phyloP scores from a whole-genome alignment of 1,139 yeast genomes.

The Hansenula lynferdii region DNA sequence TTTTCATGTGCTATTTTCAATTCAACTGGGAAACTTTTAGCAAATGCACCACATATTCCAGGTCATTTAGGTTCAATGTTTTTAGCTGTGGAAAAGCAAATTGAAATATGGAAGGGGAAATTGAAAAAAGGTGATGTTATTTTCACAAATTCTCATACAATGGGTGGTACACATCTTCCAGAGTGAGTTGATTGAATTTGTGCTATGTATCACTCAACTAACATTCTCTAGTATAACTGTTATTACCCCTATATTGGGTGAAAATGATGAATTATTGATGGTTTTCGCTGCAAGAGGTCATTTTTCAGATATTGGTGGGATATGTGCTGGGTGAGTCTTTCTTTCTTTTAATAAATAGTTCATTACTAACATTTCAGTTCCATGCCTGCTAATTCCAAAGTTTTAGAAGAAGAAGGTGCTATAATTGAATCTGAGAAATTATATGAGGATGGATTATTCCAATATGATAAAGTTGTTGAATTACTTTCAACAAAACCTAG shows the following conservation, averaged over 20 bases:
- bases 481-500: constrained; percentile 37
- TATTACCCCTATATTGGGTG: constrained; percentile 54
- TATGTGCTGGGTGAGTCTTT: too few relatives aligned
- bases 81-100: constrained; percentile 67
- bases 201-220: too few relatives aligned
- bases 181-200: too few relatives aligned
- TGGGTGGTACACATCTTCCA: constrained; percentile 81
- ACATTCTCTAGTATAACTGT: too few relatives aligned
- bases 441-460: constrained; percentile 35
- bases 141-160: constrained; percentile 73
- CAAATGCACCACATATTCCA: constrained; percentile 87
- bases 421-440: constrained; percentile 39
- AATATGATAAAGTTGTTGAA: constrained; percentile 33
- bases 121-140: constrained; percentile 67
- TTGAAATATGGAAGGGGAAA: constrained; percentile 55
- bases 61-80: constrained; percentile 89
- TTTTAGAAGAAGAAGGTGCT: constrained; percentile 44
- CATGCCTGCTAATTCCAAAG: constrained; percentile 43
- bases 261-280: constrained; percentile 31
- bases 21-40: constrained; percentile 69
- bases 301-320: constrained; percentile 49
- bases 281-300: constrained; percentile 48
- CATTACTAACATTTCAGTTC: too few relatives aligned
- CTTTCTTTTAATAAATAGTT: too few relatives aligned
- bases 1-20: constrained; percentile 84